Evolutionary conservation across 352 stramenopile species (phyloP).

Genomic region (Phytophthora cryptogea): DNA sequence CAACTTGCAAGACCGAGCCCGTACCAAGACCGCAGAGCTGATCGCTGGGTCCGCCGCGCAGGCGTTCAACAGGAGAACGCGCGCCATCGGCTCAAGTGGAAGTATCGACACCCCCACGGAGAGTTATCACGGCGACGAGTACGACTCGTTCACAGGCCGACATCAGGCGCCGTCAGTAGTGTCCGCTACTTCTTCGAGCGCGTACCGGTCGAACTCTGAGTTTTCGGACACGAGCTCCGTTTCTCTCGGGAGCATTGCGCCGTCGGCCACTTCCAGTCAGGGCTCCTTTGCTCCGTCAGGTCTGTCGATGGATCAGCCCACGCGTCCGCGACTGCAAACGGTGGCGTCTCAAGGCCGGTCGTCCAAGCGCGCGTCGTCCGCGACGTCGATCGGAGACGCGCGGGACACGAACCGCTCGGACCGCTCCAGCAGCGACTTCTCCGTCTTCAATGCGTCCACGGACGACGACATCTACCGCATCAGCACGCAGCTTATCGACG

Average conservation of each 20-base stretch:
- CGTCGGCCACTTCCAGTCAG: constrained; percentile 14
- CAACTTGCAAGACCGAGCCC: constrained; percentile 3
- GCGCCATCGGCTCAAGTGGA: constrained; percentile 3
- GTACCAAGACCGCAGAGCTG: constrained; percentile 16
- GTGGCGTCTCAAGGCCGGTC: constrained; percentile 15
- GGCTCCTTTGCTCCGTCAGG: constrained; percentile 3
- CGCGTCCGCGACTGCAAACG: not conserved
- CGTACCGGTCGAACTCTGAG: constrained; percentile 15
- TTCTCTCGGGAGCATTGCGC: constrained; percentile 29
- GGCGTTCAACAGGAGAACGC: constrained; percentile 25
- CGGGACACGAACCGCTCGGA: constrained; percentile 35
- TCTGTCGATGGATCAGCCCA: not conserved
- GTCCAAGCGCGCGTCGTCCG: constrained; percentile 22
- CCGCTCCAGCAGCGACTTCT: constrained; percentile 44
- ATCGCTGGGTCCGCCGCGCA: constrained; percentile 22
- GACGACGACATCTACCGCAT: constrained; percentile 23
- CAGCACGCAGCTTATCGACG: constrained; percentile 33
- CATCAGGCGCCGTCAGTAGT: constrained; percentile 8
- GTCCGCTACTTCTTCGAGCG: constrained; percentile 10
- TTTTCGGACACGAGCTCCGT: constrained; percentile 26
- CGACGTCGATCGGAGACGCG: constrained; percentile 25
- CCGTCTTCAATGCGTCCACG: constrained; percentile 36
- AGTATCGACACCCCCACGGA: constrained; percentile 37
- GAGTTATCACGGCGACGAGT: constrained; percentile 24
- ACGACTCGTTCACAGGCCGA: constrained; percentile 35